phyloP scores from a whole-genome alignment of 192 early-diverging fungal genomes.

The Mortierella hygrophila region DNA sequence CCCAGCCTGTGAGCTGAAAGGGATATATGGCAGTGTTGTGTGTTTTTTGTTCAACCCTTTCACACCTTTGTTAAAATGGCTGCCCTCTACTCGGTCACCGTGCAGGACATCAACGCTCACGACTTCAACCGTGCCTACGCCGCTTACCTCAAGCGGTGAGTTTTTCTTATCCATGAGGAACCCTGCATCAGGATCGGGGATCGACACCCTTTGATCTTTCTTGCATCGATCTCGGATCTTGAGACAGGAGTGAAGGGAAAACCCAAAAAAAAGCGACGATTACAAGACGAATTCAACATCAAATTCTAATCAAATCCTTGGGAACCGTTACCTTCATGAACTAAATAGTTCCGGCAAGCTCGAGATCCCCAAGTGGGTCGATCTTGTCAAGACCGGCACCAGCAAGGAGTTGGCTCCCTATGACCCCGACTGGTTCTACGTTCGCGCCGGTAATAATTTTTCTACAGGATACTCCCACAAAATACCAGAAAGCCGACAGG shows the following conservation, averaged over 20 bases:
- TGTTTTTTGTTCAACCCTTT: conserved; percentile 43
- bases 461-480: background rate
- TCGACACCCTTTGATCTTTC: background rate
- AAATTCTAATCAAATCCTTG: conserved; percentile 19
- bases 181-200: conserved; percentile 1
- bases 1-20: background rate
- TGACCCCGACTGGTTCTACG: conserved; percentile 99
- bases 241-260: background rate
- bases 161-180: background rate
- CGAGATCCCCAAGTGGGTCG: conserved; percentile 98
- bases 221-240: background rate
- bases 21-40: background rate
- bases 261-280: background rate
- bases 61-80: conserved; percentile 53
- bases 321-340: conserved; percentile 1
- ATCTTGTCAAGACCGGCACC: conserved; percentile 98
- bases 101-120: conserved; percentile 97
- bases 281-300: conserved; percentile 9
- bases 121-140: conserved; percentile 98
- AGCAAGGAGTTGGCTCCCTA: conserved; percentile 98
- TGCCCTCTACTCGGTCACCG: conserved; percentile 76
- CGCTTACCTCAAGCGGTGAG: conserved; percentile 95
- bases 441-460: conserved; percentile 84
- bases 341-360: conserved; percentile 87
- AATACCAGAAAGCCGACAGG: background rate